Evolutionary conservation across 2,329 filamentous ascomycete species (phyloP), one percentile per base, ranked within the genome.

Genomic region (Phoma herbarum): DNA sequence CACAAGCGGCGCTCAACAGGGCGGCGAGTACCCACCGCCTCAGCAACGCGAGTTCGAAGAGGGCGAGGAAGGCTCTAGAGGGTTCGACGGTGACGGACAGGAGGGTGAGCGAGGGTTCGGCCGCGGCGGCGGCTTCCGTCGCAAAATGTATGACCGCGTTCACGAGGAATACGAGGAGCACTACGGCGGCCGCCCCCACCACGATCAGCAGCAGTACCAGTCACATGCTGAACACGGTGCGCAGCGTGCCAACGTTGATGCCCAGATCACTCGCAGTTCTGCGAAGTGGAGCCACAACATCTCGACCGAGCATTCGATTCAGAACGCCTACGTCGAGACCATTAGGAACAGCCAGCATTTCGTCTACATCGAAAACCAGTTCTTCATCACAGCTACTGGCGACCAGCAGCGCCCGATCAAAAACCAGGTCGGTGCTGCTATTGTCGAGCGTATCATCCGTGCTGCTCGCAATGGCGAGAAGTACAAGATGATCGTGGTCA

Each of bases 361-460:
- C 70, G 78, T 93, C 58, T 93, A 93, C 75, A 92, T 93, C 33
- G 90, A 93, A 74, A 93, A 93, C 69, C 88, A 92, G 82, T 95
- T 95, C 80, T 95, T 95, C 82, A 95, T 95, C 77, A 95, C 91
- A 0, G 90, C 91, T 2, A 93, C 90, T 1, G 83, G 71, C n/a
- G 83, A 90, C 52, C 79, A 87, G 56, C 90, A 93, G 73, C 83
- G 84, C 61, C 90, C 91, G 0, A 86, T 96, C 44, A 84, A 83
- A 69, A 95, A 96, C 78, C 87, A 88, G 74, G 89, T 96, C 60
- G 91, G 91, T 44, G 87, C 86, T 6, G 90, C 90, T 26, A 90
- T 96, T 49, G 91, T 92, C 7, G 88, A 92, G 64, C 86, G 92
- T 33, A 90, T 94, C 63, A 70, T 92, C 20, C 87, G 88, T 31